Evolutionary conservation across 352 stramenopile genomes (phyloP), one percentile per base, ranked within the genome.

Genomic region (Globisporangium perplexum): DNA sequence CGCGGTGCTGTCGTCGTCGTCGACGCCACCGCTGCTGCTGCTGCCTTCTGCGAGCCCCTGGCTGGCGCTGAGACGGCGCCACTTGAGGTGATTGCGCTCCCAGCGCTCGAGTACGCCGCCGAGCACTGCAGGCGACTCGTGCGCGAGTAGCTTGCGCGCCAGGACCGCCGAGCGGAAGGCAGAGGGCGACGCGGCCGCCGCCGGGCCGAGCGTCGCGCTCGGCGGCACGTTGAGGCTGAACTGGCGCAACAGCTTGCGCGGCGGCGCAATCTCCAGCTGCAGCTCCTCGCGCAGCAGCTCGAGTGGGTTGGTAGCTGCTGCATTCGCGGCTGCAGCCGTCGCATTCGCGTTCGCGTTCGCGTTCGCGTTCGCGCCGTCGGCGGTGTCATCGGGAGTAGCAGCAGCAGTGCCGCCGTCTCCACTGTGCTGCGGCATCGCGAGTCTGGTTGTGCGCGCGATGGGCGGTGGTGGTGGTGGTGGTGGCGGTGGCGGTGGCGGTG

Each of bases 181-280:
- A 6, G 51, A 30, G 33, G 36, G 39, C 18, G 44, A 30, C 30
- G 48, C 43, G 8, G 24, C 31, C 6, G 22, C 31, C 6, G 15
- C 23, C 7, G 22, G n/a, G 15, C 31, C 26, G 23, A 53, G 22
- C 15, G 46, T 54, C 18, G 44, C 52, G 42, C 61, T 68, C 1
- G 77, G 73, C 3, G 68, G 66, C n/a, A 91, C 81, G 39, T 83
- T 91, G 51, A 93, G 62, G 42, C 80, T 93, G 56, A 86, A 89
- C 57, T 93, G 83, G 3, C 83, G 74, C 57, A 87, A 60, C 23
- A 93, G 55, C 20, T 81, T 78, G 43, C 82, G 72, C 8, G 83
- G 77, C 26, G 70, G 77, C 26, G 70, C 67, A 45, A 90, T 85
- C 59, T 90, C 80, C 18, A 87, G 68, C 33, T 68, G 64, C 23